phyloP scores from a whole-genome alignment of 768 basidiomycete species.

The Pulveroboletus frians region DNA sequence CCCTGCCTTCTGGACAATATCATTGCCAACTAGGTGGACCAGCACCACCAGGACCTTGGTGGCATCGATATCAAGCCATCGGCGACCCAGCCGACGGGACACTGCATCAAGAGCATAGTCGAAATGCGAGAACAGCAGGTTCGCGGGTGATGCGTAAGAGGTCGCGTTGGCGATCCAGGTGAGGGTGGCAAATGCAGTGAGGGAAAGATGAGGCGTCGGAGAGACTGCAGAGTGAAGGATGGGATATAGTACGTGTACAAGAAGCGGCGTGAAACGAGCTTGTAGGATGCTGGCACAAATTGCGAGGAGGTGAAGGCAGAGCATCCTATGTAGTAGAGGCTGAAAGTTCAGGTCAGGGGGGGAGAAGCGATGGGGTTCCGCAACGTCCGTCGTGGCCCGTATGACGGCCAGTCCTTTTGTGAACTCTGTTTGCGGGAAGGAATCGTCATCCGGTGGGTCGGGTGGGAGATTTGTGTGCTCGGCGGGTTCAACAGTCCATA shows the following conservation, averaged over 20 bases:
- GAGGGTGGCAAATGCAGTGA: conserved; percentile 73
- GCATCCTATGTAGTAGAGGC: conserved; percentile 58
- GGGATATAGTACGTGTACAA: conserved; percentile 80
- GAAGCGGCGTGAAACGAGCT: conserved; percentile 61
- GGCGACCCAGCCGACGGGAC: conserved; percentile 72
- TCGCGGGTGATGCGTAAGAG: conserved; percentile 85
- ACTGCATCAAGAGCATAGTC: conserved; percentile 94
- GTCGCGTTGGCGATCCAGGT: conserved; percentile 64
- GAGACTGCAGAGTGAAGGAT: conserved; percentile 84
- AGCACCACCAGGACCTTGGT: conserved; percentile 84
- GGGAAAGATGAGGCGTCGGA: conserved; percentile 56
- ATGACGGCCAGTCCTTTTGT: conserved; percentile 61
- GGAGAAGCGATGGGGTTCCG: conserved; percentile 29
- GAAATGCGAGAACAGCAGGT: conserved; percentile 88
- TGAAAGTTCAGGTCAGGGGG: conserved; percentile 38
- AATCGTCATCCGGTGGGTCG: conserved; percentile 26
- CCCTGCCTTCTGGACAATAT: conserved; percentile 82
- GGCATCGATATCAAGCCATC: conserved; percentile 83
- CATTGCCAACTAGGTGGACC: conserved; percentile 79
- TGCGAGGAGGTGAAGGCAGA: conserved; percentile 73
- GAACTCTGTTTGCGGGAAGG: conserved; percentile 50
- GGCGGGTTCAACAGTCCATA: conserved; percentile 56
- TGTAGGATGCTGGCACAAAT: conserved; percentile 68
- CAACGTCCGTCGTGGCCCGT: conserved; percentile 51
- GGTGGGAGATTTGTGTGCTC: conserved; percentile 21